Evolutionary conservation across 176 grass and related monocot species (phyloP).

Genomic region (Poa pratensis): DNA sequence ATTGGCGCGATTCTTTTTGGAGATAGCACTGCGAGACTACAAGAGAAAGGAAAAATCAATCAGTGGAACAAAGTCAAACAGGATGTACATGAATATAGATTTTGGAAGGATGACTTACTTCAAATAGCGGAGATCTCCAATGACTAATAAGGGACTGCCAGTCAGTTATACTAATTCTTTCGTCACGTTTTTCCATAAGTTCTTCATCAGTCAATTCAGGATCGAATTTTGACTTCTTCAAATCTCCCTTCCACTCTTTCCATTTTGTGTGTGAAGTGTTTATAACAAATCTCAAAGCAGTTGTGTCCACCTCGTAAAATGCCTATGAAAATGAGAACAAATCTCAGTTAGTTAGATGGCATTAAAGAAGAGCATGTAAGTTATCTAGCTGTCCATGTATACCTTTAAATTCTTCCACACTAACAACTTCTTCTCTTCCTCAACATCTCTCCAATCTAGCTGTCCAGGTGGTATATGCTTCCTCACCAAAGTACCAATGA

Average conservation of each 20-base stretch:
- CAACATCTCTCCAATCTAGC: constrained; percentile 3
- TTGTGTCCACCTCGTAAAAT: not conserved
- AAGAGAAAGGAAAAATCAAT: no score
- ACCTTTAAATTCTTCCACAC: not conserved
- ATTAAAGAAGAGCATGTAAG: not conserved
- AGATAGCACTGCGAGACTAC: no score
- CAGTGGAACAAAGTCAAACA: no score
- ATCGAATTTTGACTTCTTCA: not conserved
- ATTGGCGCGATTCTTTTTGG: no score
- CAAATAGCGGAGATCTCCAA: not conserved
- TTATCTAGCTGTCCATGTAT: not conserved
- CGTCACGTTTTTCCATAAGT: not conserved
- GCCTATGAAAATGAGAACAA: not conserved
- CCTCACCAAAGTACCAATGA: constrained; percentile 9
- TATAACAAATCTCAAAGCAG: not conserved
- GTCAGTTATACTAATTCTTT: not conserved
- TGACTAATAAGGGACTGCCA: not conserved
- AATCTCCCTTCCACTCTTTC: not conserved
- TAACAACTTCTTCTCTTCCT: not conserved
- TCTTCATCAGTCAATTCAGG: not conserved
- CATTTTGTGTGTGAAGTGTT: not conserved
- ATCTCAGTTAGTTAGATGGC: not conserved
- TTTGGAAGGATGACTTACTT: not conserved
- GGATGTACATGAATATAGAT: no score
- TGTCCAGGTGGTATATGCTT: not conserved